These are phyloP conservation scores for Guadua angustifolia DNA, from an alignment of 176 grass and related monocot genomes.

Conservation along the genomic window DNA sequence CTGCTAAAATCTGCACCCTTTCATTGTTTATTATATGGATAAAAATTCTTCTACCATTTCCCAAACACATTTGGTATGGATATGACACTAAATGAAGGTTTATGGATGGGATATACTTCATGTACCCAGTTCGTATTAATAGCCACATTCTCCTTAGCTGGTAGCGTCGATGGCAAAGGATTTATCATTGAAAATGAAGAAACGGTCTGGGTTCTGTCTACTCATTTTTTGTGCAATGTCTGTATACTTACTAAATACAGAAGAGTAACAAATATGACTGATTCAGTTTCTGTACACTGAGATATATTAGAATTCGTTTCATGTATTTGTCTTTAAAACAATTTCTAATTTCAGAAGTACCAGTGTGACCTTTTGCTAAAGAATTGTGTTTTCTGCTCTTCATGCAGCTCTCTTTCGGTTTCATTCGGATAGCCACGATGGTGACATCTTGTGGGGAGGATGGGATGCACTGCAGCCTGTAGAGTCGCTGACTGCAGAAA, in stretches of 20 bases:
- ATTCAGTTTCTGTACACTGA: conserved; percentile 7
- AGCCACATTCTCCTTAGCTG: neutral
- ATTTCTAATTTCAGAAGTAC: neutral
- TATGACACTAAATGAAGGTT: neutral
- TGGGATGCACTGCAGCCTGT: neutral
- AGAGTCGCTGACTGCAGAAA: conserved; percentile 3
- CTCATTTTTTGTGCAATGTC: neutral
- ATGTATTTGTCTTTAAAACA: neutral
- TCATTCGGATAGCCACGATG: neutral
- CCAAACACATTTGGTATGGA: neutral
- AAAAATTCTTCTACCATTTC: neutral
- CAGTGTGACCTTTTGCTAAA: conserved; percentile 1
- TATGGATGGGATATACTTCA: neutral
- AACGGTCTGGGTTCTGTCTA: neutral
- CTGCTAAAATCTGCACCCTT: neutral
- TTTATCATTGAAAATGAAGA: conserved; percentile 8
- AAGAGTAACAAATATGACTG: neutral
- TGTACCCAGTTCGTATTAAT: neutral
- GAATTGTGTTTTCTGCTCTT: neutral
- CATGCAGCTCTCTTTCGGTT: neutral
- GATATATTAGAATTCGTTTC: neutral
- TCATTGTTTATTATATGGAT: neutral
- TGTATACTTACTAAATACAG: neutral
- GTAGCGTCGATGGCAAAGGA: neutral
- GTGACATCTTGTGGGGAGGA: neutral